Evolutionary conservation across 2,329 filamentous ascomycete genomes (phyloP), one percentile per base, ranked within the genome.

Genomic region (Cordyceps fumosorosea): DNA sequence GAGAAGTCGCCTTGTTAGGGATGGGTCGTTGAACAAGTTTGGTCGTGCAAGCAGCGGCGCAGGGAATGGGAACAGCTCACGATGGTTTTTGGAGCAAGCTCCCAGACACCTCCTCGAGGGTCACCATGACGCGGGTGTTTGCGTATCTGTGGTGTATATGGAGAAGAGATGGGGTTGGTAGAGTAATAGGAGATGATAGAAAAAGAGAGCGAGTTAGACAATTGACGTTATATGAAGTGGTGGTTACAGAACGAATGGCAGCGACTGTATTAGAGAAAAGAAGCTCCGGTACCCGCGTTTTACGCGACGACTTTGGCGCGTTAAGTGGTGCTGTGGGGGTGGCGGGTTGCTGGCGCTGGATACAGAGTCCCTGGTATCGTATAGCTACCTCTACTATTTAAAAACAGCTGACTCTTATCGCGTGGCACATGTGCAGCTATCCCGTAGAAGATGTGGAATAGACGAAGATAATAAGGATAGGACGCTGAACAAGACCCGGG

Each of bases 11-110:
- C 10, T 18, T 44, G 11, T 51, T 5, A 51, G 59, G 14, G 22
- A 7, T 2, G 14, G 48, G 3, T 53, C 22, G 34, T 34, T 22
- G 14, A 1, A 3, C 10, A 12, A 34, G 14, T 51, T 18, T 29
- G n/a, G 34, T 45, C 29, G 14, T 18, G 45, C 8, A 29, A 40
- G 7, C 16, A 22, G 20, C 18, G 45, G 56, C 56, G 56, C 44
- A 42, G 10, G 29, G 8, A 14, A 16, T 42, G 22, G 47, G 16
- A 51, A 32, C 26, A 14, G 68, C 79, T 70, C 73, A 84, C 81
- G 79, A 76, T 55, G 81, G 80, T 64, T 76, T 77, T 65, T 77
- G 77, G 62, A 84, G 76, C 60, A 84, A 68, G 63, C 69, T 77
- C 18, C 75, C 72, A 29, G 71, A 69, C 42, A 79, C 69, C n/a